A percentile compares a stretch with the other conserved stretches of the same genome.
These are phyloP conservation scores for Pichia scutulata DNA, from an alignment of 805 yeast species.

Conservation along the genomic window DNA sequence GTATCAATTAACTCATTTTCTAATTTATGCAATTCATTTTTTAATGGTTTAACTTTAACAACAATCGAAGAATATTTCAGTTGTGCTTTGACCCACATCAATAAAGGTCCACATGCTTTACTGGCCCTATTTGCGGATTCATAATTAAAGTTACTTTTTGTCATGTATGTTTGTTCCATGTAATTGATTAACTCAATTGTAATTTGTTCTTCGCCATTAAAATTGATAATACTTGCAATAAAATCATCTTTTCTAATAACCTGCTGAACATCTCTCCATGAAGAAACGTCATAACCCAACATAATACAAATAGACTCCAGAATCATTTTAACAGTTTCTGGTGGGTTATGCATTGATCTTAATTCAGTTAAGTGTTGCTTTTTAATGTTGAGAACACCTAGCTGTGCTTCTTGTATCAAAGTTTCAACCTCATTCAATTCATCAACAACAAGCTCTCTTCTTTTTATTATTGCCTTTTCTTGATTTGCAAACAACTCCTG, in stretches of 20 bases:
- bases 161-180: slow-evolving; percentile 55
- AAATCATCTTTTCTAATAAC: slow-evolving; percentile 83
- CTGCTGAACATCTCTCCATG: slow-evolving; percentile 79
- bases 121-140: slow-evolving; percentile 82
- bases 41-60: slow-evolving; percentile 65
- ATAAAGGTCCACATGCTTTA: slow-evolving; percentile 89
- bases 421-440: slow-evolving; percentile 81
- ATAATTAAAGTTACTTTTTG: slow-evolving; percentile 56
- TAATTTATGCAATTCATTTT: slow-evolving; percentile 51
- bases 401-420: slow-evolving; percentile 72
- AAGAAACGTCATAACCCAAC: slow-evolving; percentile 57
- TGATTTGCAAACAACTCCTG: slow-evolving; percentile 62
- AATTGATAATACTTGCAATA: slow-evolving; percentile 71
- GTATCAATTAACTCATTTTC: slow-evolving; percentile 58
- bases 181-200: slow-evolving; percentile 41
- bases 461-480: slow-evolving; percentile 47
- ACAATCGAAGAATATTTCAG: slow-evolving; percentile 66
- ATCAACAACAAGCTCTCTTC: slow-evolving; percentile 46
- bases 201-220: slow-evolving; percentile 55
- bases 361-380: slow-evolving; percentile 88
- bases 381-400: slow-evolving; percentile 87
- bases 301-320: slow-evolving; percentile 82
- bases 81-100: slow-evolving; percentile 88
- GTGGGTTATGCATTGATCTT: slow-evolving; percentile 85
- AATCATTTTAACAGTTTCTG: slow-evolving; percentile 75